These are phyloP conservation scores for Plectosphaerella cucumerina DNA, from an alignment of 2,329 filamentous ascomycete species.

Conservation along the genomic window DNA sequence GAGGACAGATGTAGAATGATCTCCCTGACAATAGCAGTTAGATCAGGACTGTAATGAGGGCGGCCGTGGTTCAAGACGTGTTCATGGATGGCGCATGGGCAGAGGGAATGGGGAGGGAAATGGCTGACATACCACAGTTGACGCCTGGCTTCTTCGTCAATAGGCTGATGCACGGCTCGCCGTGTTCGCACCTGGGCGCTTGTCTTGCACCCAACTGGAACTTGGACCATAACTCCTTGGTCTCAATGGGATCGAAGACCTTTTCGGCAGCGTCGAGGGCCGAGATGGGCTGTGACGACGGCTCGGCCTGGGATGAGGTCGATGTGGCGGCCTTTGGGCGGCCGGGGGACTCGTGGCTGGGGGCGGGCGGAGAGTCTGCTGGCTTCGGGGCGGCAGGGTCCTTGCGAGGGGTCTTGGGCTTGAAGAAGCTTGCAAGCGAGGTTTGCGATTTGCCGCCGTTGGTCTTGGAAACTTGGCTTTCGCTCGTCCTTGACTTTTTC, in stretches of 20 bases:
- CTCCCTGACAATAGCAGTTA: conserved; percentile 36
- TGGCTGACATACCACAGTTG: conserved; percentile 59
- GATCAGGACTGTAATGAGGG: not conserved
- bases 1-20: conserved; percentile 60
- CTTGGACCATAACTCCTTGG: conserved; percentile 81
- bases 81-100: not conserved
- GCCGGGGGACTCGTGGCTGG: not conserved
- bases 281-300: conserved; percentile 1
- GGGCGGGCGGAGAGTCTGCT: not conserved
- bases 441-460: conserved; percentile 35
- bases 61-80: not conserved
- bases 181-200: conserved; percentile 79
- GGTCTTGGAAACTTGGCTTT: conserved; percentile 18
- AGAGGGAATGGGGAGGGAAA: conserved; percentile 1
- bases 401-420: conserved; percentile 40
- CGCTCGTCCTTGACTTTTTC: conserved; percentile 30
- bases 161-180: conserved; percentile 78
- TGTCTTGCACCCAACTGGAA: conserved; percentile 68
- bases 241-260: conserved; percentile 64
- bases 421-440: conserved; percentile 78
- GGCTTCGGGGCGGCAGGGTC: not conserved
- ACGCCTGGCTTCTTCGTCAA: conserved; percentile 85
- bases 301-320: not conserved
- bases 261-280: conserved; percentile 23
- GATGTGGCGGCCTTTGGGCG: not conserved